Conservation (phyloP, 352 stramenopile species). For the Phytophthora europaea region DNA sequence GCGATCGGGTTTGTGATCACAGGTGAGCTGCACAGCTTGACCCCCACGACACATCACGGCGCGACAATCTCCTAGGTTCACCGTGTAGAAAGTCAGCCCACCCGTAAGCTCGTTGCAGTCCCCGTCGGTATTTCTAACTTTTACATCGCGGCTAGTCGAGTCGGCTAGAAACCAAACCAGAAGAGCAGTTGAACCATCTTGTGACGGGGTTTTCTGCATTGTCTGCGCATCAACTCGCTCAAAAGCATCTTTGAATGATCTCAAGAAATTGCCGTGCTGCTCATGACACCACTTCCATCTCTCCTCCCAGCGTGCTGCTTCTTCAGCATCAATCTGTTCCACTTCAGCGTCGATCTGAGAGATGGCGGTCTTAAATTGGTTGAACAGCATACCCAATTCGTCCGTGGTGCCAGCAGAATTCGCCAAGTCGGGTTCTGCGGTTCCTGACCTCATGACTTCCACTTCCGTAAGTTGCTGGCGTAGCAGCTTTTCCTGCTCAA, state of each 20-base stretch:
- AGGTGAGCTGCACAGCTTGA: constrained; percentile 50
- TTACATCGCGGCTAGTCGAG: not conserved
- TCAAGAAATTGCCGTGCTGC: constrained; percentile 43
- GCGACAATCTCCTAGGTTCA: constrained; percentile 74
- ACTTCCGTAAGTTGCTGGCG: constrained; percentile 46
- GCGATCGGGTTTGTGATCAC: constrained; percentile 68
- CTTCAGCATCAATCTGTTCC: constrained; percentile 47
- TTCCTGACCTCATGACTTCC: constrained; percentile 14
- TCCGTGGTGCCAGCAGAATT: constrained; percentile 11
- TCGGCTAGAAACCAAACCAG: constrained; percentile 61
- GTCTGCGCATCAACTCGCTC: constrained; percentile 51
- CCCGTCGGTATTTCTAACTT: not conserved
- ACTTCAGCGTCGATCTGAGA: constrained; percentile 39
- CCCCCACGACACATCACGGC: constrained; percentile 64
- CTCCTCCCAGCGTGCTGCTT: constrained; percentile 28
- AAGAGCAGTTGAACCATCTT: constrained; percentile 63
- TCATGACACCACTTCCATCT: constrained; percentile 37
- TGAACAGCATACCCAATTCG: constrained; percentile 24
- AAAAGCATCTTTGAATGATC: constrained; percentile 52
- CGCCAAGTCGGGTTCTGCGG: not conserved
- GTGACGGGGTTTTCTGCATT: constrained; percentile 52
- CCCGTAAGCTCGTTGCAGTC: not conserved
- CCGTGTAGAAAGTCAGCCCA: constrained; percentile 53
- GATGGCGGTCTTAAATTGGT: constrained; percentile 39
- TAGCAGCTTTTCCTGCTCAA: constrained; percentile 39